These are phyloP conservation scores for Colletotrichum phormii DNA, from an alignment of 2,329 filamentous ascomycete genomes.

Conservation along the genomic window DNA sequence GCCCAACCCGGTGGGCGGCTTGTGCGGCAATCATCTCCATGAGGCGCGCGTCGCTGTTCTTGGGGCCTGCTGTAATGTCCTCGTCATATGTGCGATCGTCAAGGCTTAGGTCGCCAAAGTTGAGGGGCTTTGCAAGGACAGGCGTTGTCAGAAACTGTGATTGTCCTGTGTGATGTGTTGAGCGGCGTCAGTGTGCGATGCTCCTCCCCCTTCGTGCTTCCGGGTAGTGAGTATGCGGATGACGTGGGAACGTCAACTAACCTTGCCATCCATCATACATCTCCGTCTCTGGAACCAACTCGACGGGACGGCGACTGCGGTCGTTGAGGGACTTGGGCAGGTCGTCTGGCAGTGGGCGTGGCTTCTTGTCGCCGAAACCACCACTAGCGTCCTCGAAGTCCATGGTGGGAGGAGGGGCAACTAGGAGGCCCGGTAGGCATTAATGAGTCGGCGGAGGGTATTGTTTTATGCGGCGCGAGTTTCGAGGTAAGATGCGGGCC, in stretches of 20 bases:
- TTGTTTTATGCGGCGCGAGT: constrained; percentile 27
- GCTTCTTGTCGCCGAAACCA: constrained; percentile 55
- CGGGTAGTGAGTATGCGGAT: not conserved
- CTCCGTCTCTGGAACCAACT: constrained; percentile 85
- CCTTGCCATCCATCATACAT: constrained; percentile 99
- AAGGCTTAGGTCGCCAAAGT: constrained; percentile 84
- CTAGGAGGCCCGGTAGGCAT: constrained; percentile 33
- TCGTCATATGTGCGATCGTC: constrained; percentile 82
- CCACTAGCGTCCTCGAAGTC: constrained; percentile 65
- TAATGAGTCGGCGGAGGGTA: constrained; percentile 27
- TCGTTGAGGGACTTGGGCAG: constrained; percentile 94
- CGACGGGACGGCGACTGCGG: constrained; percentile 74
- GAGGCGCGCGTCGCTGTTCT: constrained; percentile 86
- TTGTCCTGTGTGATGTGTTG: constrained; percentile 75
- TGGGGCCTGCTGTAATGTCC: constrained; percentile 61
- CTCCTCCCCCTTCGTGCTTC: not conserved
- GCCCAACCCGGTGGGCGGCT: constrained; percentile 83
- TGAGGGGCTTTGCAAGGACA: constrained; percentile 83
- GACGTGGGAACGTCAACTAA: constrained; percentile 45
- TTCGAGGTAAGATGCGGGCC: constrained; percentile 7
- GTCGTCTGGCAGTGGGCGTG: constrained; percentile 78
- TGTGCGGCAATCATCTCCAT: constrained; percentile 98
- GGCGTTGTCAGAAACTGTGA: constrained; percentile 94
- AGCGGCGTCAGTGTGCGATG: constrained; percentile 11
- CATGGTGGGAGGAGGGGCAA: constrained; percentile 63